Conservation (phyloP, 371 early-diverging fungal species). For the Funneliformis caledonium region DNA sequence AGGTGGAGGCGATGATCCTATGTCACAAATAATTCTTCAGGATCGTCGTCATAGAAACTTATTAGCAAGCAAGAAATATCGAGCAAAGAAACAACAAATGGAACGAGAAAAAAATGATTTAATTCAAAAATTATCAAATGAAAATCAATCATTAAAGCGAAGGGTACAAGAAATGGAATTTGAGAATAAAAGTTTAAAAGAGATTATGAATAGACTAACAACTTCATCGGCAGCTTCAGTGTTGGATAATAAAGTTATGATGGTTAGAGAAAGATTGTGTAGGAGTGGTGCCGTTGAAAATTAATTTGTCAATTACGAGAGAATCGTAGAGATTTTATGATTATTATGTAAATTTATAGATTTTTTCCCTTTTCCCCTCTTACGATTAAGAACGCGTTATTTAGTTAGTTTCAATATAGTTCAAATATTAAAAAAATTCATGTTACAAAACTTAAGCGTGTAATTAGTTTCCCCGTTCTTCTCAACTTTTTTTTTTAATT, state of each 20-base stretch:
- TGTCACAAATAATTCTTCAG: conserved; percentile 17
- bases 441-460: too few relatives aligned
- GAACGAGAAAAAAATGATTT: not conserved
- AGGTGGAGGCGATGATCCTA: not conserved
- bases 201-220: not conserved
- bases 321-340: not conserved
- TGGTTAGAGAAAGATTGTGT: not conserved
- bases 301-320: not conserved
- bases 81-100: conserved; percentile 7
- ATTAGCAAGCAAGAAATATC: conserved; percentile 19
- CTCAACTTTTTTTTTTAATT: too few relatives aligned
- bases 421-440: too few relatives aligned
- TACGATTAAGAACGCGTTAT: too few relatives aligned
- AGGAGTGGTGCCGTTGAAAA: not conserved
- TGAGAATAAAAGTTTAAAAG: conserved; percentile 15
- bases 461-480: too few relatives aligned
- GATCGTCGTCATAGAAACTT: conserved; percentile 28
- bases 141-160: not conserved
- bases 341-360: not conserved
- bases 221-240: not conserved
- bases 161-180: not conserved
- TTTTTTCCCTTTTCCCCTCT: too few relatives aligned
- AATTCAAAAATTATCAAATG: not conserved
- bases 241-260: not conserved
- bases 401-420: too few relatives aligned